These are phyloP conservation scores for Candida corydali DNA, from an alignment of 805 yeast genomes.

Conservation along the genomic window DNA sequence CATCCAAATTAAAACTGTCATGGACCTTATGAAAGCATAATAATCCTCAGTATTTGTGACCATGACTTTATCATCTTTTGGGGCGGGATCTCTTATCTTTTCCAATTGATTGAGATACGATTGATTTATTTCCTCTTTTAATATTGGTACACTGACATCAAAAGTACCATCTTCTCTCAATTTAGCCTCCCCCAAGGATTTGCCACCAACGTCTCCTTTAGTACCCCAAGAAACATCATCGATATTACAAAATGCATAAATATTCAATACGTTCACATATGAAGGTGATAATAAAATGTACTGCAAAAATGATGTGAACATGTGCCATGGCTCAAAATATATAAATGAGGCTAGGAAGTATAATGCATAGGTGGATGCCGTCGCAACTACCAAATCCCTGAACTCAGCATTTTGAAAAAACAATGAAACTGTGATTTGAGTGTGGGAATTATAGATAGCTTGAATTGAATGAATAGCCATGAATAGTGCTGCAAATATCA, in stretches of 20 bases:
- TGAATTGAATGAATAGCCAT: slow-evolving; percentile 52
- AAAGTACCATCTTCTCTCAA: slow-evolving; percentile 52
- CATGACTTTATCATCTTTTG: slow-evolving; percentile 19
- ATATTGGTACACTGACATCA: slow-evolving; percentile 49
- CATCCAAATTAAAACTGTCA: slow-evolving; percentile 47
- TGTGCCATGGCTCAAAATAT: slow-evolving; percentile 66
- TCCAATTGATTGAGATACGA: slow-evolving; percentile 50
- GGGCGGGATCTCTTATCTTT: slow-evolving; percentile 44
- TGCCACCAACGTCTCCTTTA: slow-evolving; percentile 62
- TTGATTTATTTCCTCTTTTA: slow-evolving; percentile 50
- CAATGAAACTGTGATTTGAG: slow-evolving; percentile 40
- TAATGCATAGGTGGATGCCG: slow-evolving; percentile 57
- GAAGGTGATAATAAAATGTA: slow-evolving; percentile 49
- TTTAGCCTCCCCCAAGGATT: slow-evolving; percentile 52
- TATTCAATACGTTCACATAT: slow-evolving; percentile 55
- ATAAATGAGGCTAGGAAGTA: slow-evolving; percentile 56
- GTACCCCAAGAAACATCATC: slow-evolving; percentile 76
- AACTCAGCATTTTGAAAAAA: slow-evolving; percentile 45
- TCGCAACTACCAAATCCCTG: slow-evolving; percentile 52
- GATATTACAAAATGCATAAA: slow-evolving; percentile 67
- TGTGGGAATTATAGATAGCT: slow-evolving; percentile 26
- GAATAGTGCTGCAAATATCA: slow-evolving; percentile 54
- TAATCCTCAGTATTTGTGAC: slow-evolving; percentile 39
- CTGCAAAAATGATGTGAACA: slow-evolving; percentile 51
- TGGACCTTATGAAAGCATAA: slow-evolving; percentile 41